These are phyloP conservation scores for Fusarium sp. DNA, from an alignment of 2,329 filamentous ascomycete genomes.

Conservation along the genomic window DNA sequence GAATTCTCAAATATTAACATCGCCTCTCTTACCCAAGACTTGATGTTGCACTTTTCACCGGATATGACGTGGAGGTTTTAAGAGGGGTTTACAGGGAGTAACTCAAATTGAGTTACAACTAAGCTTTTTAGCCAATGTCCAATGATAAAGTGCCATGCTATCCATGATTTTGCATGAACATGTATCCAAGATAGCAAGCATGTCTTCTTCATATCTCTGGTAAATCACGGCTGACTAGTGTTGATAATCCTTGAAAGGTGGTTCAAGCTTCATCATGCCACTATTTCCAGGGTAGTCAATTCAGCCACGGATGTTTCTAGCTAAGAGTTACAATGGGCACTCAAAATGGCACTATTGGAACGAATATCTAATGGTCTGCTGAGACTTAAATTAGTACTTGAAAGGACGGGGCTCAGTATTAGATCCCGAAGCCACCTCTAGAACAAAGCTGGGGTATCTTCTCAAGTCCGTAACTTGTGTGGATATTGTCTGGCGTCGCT, in stretches of 20 bases:
- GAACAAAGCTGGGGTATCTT: neutral
- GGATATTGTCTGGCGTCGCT: neutral
- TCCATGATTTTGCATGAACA: neutral
- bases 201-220: neutral
- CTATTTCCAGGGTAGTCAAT: slow-evolving; percentile 3
- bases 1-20: neutral
- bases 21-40: neutral
- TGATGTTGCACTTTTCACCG: neutral
- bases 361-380: neutral
- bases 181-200: neutral
- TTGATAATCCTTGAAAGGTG: neutral
- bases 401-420: slow-evolving; percentile 3
- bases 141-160: neutral
- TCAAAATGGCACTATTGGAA: neutral
- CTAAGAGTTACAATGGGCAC: neutral
- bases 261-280: neutral
- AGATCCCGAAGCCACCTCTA: slow-evolving; percentile 27
- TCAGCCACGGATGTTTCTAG: neutral
- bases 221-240: neutral
- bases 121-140: neutral
- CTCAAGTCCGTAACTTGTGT: neutral
- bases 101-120: neutral
- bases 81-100: neutral
- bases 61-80: neutral
- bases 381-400: neutral